Evolutionary conservation across 73 alveolate species (phyloP).

Genomic region (Urostyla sp.): DNA sequence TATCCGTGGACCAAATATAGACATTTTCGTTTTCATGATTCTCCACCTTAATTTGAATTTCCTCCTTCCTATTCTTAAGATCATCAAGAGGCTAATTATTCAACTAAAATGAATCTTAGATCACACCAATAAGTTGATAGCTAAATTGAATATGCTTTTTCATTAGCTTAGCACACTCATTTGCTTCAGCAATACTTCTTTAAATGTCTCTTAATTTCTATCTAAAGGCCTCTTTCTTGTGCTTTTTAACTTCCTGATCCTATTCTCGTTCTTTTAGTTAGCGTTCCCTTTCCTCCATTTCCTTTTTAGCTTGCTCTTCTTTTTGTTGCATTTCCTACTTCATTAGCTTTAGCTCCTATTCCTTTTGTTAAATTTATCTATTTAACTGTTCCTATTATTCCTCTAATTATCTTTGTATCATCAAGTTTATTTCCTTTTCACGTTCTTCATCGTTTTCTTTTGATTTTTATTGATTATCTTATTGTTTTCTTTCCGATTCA

Average conservation of each 20-base stretch:
- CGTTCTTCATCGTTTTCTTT: conserved; percentile 3
- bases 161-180: conserved; percentile 68
- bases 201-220: conserved; percentile 53
- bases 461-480: background rate
- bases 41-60: conserved; percentile 61
- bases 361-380: background rate
- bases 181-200: conserved; percentile 76
- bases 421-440: conserved; percentile 3
- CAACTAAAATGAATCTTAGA: conserved; percentile 52
- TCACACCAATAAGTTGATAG: background rate
- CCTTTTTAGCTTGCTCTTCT: conserved; percentile 52
- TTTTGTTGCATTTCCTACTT: conserved; percentile 12
- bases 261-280: conserved; percentile 45
- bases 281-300: conserved; percentile 52
- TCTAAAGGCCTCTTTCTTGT: no score
- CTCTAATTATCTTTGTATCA: conserved; percentile 10
- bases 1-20: conserved; percentile 65
- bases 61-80: conserved; percentile 62
- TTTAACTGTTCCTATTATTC: conserved; percentile 4
- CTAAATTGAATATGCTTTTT: conserved; percentile 49
- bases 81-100: conserved; percentile 51
- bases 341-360: conserved; percentile 30
- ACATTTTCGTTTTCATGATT: conserved; percentile 58
- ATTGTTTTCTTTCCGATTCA: background rate
- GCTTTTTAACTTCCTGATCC: conserved; percentile 57